A percentile compares a stretch with the other conserved stretches of the same genome.
These are phyloP conservation scores for Leptographium wingfieldii DNA, from an alignment of 2,329 filamentous ascomycete species.

Conservation along the genomic window DNA sequence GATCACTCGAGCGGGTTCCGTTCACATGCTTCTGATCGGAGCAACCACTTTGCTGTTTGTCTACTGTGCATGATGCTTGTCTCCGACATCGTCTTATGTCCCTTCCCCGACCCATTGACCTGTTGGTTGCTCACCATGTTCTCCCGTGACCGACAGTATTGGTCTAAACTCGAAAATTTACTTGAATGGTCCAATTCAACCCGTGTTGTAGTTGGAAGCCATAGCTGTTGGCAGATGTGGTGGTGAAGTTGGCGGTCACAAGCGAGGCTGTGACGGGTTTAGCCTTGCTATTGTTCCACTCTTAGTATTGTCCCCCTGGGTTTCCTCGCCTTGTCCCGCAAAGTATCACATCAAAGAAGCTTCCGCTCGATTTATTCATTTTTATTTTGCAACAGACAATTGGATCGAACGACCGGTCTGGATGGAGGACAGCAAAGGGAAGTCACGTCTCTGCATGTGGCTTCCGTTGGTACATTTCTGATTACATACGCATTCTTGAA, in stretches of 20 bases:
- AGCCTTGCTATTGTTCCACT: constrained; percentile 10
- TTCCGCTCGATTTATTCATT: neutral
- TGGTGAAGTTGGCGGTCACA: neutral
- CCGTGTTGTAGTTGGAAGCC: neutral
- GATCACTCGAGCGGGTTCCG: neutral
- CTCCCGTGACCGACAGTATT: neutral
- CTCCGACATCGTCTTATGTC: neutral
- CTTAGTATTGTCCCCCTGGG: constrained; percentile 5
- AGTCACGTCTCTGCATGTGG: neutral
- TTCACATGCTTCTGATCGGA: no score
- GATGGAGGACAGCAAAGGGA: neutral
- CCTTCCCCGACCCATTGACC: neutral
- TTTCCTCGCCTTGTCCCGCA: neutral
- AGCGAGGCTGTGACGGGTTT: neutral
- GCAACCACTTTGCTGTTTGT: no score
- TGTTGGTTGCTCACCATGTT: neutral
- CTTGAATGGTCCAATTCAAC: neutral
- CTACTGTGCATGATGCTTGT: no score
- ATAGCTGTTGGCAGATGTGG: neutral
- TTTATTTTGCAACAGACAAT: neutral
- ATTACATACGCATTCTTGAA: neutral
- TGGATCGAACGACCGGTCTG: no score
- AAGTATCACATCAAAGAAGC: neutral
- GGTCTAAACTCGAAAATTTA: neutral
- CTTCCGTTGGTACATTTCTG: neutral